Evolutionary conservation across 345 rosid species (phyloP).

Genomic region (Lumnitzera racemosa): DNA sequence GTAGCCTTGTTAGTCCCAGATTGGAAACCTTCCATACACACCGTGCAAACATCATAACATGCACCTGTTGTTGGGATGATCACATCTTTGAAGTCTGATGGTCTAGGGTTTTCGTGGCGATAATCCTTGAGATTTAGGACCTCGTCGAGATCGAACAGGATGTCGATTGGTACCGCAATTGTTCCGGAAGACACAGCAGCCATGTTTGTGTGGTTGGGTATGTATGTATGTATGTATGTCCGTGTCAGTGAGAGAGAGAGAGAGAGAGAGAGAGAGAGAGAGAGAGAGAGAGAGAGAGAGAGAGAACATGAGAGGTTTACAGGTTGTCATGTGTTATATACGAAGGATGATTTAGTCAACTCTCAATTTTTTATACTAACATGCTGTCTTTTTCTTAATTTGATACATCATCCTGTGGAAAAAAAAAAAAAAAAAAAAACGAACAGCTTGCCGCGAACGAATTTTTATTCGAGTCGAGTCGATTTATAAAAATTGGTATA

Average conservation of each 20-base stretch:
- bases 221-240: too few relatives aligned
- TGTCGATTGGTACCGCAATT: background rate
- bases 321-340: background rate
- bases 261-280: background rate
- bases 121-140: background rate
- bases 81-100: background rate
- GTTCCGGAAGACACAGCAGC: conserved; percentile 4
- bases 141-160: conserved; percentile 12
- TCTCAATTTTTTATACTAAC: too few relatives aligned
- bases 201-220: background rate
- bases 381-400: too few relatives aligned
- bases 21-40: conserved; percentile 19
- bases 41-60: conserved; percentile 9
- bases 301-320: background rate
- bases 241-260: background rate
- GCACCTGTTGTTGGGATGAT: background rate
- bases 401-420: too few relatives aligned
- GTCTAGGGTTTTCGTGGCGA: background rate
- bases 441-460: too few relatives aligned
- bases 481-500: too few relatives aligned
- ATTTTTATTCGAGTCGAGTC: too few relatives aligned
- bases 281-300: background rate
- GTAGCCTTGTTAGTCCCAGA: background rate
- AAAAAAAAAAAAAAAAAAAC: too few relatives aligned
- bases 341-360: too few relatives aligned